Conservation (phyloP, 2,329 filamentous ascomycete genomes). For the Colletotrichum neosansevieriae region DNA sequence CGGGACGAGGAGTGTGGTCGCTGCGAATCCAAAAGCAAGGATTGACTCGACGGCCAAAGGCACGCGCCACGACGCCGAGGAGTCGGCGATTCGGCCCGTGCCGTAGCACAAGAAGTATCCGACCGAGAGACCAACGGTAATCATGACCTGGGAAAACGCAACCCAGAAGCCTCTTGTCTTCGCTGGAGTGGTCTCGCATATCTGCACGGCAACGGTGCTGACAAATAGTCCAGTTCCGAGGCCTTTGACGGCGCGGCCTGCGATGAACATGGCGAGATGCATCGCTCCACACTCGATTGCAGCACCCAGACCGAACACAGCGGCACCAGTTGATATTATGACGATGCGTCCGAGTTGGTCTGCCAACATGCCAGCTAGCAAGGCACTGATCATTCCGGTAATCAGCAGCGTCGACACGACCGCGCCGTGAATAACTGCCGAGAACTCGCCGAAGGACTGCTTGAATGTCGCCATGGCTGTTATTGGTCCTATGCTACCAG, state of each 20-base stretch:
- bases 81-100: conserved; percentile 55
- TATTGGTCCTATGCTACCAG: conserved; percentile 70
- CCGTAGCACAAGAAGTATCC: conserved; percentile 74
- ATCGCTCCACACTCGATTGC: conserved; percentile 53
- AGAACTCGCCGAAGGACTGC: conserved; percentile 62
- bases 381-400: conserved; percentile 68
- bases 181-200: conserved; percentile 70
- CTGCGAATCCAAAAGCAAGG: conserved; percentile 49
- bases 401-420: conserved; percentile 71
- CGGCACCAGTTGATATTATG: conserved; percentile 63
- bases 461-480: conserved; percentile 68
- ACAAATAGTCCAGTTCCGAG: conserved; percentile 69
- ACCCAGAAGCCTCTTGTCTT: conserved; percentile 63
- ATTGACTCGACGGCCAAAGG: conserved; percentile 59
- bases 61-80: conserved; percentile 66
- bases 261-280: conserved; percentile 63
- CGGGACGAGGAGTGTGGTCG: conserved; percentile 52
- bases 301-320: conserved; percentile 64
- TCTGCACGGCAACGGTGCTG: conserved; percentile 63
- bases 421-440: conserved; percentile 67
- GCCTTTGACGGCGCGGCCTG: conserved; percentile 67
- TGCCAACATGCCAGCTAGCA: conserved; percentile 67
- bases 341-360: conserved; percentile 65
- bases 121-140: conserved; percentile 61
- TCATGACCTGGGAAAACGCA: conserved; percentile 65